phyloP scores from a whole-genome alignment of 139 green algal species.

The Picochlorum sp. region DNA sequence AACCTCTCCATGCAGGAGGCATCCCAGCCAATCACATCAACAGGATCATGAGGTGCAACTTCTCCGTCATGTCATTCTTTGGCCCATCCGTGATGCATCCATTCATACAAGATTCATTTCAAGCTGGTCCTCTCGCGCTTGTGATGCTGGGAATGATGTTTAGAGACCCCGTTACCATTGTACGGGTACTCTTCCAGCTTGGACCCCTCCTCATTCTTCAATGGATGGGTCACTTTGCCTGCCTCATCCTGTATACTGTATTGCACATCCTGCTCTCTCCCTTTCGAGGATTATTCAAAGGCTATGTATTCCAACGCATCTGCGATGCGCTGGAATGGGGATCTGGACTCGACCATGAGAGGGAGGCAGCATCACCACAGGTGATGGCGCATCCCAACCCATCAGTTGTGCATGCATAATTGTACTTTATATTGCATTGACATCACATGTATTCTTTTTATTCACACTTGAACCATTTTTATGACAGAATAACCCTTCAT shows the following conservation, averaged over 20 bases:
- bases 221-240: constrained; percentile 39
- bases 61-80: constrained; percentile 52
- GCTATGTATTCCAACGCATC: constrained; percentile 16
- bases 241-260: constrained; percentile 28
- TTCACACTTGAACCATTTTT: too few species aligned
- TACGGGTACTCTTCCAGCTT: constrained; percentile 19
- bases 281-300: constrained; percentile 1
- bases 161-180: constrained; percentile 10
- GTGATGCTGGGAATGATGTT: constrained; percentile 31
- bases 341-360: not conserved
- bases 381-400: too few species aligned
- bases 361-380: too few species aligned
- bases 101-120: constrained; percentile 31
- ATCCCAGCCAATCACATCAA: constrained; percentile 55
- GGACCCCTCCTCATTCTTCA: constrained; percentile 27
- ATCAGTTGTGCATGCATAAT: too few species aligned
- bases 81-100: constrained; percentile 25
- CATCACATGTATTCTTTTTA: too few species aligned
- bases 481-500: too few species aligned
- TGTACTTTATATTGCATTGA: too few species aligned
- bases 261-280: constrained; percentile 17
- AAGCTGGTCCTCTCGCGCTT: constrained; percentile 13
- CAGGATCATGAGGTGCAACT: constrained; percentile 55
- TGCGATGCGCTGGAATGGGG: constrained; percentile 15
- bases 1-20: constrained; percentile 9